Conservation (phyloP, 306 rosid genomes). For the Pyrus bretschneideri region DNA sequence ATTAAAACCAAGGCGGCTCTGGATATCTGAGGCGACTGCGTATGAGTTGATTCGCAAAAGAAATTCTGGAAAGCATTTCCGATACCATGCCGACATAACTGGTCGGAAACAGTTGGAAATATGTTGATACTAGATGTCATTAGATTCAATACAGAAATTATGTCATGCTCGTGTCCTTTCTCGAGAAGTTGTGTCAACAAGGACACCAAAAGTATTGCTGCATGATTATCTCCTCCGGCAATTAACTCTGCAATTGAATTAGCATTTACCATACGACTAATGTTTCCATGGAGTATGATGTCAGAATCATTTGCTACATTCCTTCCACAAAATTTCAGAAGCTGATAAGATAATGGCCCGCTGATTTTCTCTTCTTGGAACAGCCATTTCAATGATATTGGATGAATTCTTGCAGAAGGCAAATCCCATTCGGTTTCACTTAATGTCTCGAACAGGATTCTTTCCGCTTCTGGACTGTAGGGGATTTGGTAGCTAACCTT, state of each 20-base stretch:
- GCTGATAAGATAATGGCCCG: constrained; percentile 49
- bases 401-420: constrained; percentile 63
- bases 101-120: constrained; percentile 56
- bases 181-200: constrained; percentile 53
- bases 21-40: constrained; percentile 36
- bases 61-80: constrained; percentile 46
- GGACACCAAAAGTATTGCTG: constrained; percentile 56
- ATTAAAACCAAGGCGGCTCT: constrained; percentile 40
- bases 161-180: constrained; percentile 51
- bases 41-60: constrained; percentile 25
- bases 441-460: constrained; percentile 55
- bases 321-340: constrained; percentile 62
- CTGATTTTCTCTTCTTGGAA: constrained; percentile 74
- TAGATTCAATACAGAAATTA: constrained; percentile 42
- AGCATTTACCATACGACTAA: constrained; percentile 36
- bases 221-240: constrained; percentile 59
- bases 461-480: constrained; percentile 71
- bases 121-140: constrained; percentile 38
- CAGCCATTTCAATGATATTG: constrained; percentile 72
- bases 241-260: constrained; percentile 63
- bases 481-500: constrained; percentile 47
- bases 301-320: constrained; percentile 28
- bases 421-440: constrained; percentile 62
- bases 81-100: constrained; percentile 49
- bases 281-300: constrained; percentile 25